These are phyloP conservation scores for Epichloe baconii DNA, from an alignment of 2,329 filamentous ascomycete genomes.

Conservation along the genomic window DNA sequence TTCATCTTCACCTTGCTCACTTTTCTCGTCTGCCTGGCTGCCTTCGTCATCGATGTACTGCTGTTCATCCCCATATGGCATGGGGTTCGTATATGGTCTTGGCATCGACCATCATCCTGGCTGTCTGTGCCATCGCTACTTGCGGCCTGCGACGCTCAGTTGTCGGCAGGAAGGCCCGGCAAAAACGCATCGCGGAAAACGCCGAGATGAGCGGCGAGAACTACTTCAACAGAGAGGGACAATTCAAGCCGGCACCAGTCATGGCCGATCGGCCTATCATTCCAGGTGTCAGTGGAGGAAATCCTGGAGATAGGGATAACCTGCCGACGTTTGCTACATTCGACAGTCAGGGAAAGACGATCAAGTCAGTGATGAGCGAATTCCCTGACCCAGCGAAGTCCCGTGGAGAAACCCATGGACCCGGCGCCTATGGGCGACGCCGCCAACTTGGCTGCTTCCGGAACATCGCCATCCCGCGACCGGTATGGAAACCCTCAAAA, in stretches of 20 bases:
- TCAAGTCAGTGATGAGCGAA: conserved; percentile 52
- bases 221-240: conserved; percentile 63
- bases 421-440: conserved; percentile 22
- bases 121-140: conserved; percentile 69
- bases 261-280: conserved; percentile 42
- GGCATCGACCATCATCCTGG: conserved; percentile 74
- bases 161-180: conserved; percentile 82
- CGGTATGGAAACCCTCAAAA: conserved; percentile 50
- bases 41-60: conserved; percentile 86
- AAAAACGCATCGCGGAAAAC: conserved; percentile 83
- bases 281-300: conserved; percentile 42
- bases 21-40: conserved; percentile 68
- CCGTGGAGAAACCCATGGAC: conserved; percentile 38
- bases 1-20: conserved; percentile 81
- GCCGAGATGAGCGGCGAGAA: conserved; percentile 95
- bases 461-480: conserved; percentile 37
- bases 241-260: conserved; percentile 33
- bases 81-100: conserved; percentile 94
- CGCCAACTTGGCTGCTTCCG: conserved; percentile 20
- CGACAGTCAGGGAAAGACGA: conserved; percentile 52
- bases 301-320: conserved; percentile 34
- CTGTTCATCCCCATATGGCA: conserved; percentile 82
- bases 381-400: conserved; percentile 57
- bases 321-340: conserved; percentile 49
- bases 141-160: conserved; percentile 91